Evolutionary conservation across 805 yeast species (phyloP).

Genomic region (Lipomyces yamanashiensis): DNA sequence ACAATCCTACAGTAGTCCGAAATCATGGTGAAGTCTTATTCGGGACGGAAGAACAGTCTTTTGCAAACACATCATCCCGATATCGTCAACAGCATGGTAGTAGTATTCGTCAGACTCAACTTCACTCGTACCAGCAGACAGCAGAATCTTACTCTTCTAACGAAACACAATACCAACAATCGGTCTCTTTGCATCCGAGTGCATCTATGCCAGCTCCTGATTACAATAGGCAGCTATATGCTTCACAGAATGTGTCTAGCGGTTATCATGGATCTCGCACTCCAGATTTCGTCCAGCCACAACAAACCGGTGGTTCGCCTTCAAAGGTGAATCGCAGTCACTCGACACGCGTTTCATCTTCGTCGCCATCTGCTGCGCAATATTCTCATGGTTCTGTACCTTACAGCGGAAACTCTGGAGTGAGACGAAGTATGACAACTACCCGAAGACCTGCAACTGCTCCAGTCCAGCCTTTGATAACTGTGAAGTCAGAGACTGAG

Average conservation of each 20-base stretch:
- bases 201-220: neutral
- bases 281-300: too few relatives aligned
- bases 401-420: neutral
- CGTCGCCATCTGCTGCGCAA: neutral
- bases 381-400: too few relatives aligned
- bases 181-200: neutral
- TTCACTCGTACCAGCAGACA: neutral
- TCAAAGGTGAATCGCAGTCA: neutral
- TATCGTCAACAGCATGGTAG: neutral
- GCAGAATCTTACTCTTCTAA: neutral
- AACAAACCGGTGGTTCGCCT: too few relatives aligned
- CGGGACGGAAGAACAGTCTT: too few relatives aligned
- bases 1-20: too few relatives aligned
- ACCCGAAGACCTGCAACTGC: neutral
- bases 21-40: too few relatives aligned
- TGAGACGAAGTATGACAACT: conserved; percentile 3
- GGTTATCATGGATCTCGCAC: too few relatives aligned
- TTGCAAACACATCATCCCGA: neutral
- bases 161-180: neutral
- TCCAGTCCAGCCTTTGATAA: conserved; percentile 11
- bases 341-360: neutral
- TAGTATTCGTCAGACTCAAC: neutral
- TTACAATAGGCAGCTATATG: neutral
- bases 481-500: conserved; percentile 3
- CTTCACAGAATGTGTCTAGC: too few relatives aligned